These are phyloP conservation scores for Fusarium miscanthi DNA, from an alignment of 2,329 filamentous ascomycete genomes.

Conservation along the genomic window DNA sequence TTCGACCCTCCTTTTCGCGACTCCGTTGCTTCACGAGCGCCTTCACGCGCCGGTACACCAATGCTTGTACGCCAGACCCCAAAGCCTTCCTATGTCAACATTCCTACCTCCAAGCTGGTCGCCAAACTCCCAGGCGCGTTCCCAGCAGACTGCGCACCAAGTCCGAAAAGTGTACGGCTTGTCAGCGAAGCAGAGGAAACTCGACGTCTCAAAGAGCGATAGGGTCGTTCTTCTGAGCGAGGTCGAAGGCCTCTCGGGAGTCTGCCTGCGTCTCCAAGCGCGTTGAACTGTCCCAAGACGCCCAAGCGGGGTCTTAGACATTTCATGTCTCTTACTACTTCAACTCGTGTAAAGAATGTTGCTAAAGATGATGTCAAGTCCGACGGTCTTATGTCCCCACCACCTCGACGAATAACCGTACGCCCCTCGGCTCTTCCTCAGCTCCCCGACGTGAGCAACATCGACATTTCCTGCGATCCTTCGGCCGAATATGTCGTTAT, in stretches of 20 bases:
- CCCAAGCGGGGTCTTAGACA: conserved; percentile 50
- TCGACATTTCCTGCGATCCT: conserved; percentile 69
- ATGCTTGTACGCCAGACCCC: conserved; percentile 69
- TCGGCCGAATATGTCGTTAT: conserved; percentile 86
- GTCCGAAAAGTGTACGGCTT: conserved; percentile 59
- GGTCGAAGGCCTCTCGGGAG: conserved; percentile 27
- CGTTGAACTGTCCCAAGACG: conserved; percentile 36
- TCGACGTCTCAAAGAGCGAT: conserved; percentile 43
- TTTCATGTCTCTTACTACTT: conserved; percentile 59
- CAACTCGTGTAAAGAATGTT: conserved; percentile 58
- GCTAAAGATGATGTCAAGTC: conserved; percentile 63
- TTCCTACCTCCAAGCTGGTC: conserved; percentile 33
- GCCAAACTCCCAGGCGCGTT: conserved; percentile 46
- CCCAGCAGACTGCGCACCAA: conserved; percentile 45
- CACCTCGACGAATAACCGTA: conserved; percentile 71
- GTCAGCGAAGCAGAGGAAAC: conserved; percentile 50
- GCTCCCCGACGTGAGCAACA: conserved; percentile 77
- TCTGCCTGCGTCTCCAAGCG: conserved; percentile 46
- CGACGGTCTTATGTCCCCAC: conserved; percentile 60
- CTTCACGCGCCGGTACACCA: conserved; percentile 75
- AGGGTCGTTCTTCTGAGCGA: conserved; percentile 43
- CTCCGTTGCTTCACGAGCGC: conserved; percentile 64
- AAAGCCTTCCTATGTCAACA: conserved; percentile 49
- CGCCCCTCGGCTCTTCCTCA: conserved; percentile 78
- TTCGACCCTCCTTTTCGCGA: conserved; percentile 84